phyloP scores from a whole-genome alignment of 257 asterid genomes.

The Cordia subcordata region DNA sequence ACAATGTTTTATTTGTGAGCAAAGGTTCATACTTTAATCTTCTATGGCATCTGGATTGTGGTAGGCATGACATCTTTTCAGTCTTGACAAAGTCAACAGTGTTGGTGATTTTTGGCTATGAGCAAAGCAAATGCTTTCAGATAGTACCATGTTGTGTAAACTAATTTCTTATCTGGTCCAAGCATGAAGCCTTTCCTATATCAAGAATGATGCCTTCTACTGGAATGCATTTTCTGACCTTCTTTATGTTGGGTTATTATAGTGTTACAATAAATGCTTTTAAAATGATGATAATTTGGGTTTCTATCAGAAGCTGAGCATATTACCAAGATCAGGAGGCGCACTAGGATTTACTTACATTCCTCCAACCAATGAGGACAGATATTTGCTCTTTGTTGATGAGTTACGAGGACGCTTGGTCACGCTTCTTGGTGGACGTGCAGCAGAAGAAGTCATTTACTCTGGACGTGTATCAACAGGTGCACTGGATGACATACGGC shows the following conservation, averaged over 20 bases:
- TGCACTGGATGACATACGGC: constrained; percentile 92
- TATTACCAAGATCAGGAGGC: constrained; percentile 98
- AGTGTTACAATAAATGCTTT: background rate
- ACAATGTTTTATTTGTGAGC: no score
- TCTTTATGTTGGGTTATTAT: background rate
- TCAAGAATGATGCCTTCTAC: no score
- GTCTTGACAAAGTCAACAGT: no score
- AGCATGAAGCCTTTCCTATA: no score
- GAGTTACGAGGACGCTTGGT: constrained; percentile 98
- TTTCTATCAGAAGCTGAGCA: constrained; percentile 83
- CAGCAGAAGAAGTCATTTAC: constrained; percentile 91
- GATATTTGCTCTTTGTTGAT: constrained; percentile 92
- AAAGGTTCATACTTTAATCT: no score
- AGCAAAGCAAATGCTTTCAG: no score
- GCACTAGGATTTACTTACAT: constrained; percentile 92
- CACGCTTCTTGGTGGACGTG: constrained; percentile 99
- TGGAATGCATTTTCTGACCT: no score
- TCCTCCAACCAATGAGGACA: constrained; percentile 88
- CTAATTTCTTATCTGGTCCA: no score
- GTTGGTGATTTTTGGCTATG: no score
- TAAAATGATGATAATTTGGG: constrained; percentile 11
- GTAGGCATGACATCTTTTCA: no score
- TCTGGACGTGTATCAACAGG: constrained; percentile 99
- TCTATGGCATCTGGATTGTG: no score
- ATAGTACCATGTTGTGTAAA: no score